These are phyloP conservation scores for Acarospora socialis DNA, from an alignment of 2,329 filamentous ascomycete species.

Conservation along the genomic window DNA sequence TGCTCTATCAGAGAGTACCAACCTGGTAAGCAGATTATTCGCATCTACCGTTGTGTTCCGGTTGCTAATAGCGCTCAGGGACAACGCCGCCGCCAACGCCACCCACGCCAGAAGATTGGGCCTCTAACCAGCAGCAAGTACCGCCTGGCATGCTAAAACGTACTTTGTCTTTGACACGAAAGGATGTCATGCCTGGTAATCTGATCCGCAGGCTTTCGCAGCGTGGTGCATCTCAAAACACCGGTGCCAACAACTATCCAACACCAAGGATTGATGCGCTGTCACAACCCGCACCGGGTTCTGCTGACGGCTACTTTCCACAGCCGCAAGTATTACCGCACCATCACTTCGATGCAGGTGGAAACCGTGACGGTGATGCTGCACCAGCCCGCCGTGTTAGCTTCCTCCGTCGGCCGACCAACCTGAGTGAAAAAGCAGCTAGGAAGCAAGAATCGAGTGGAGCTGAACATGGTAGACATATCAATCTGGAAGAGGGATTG, in stretches of 20 bases:
- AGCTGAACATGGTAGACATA: slow-evolving; percentile 40
- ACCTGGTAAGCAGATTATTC: slow-evolving; percentile 40
- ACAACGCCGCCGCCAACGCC: slow-evolving; percentile 59
- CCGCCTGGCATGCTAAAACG: slow-evolving; percentile 30
- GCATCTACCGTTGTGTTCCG: slow-evolving; percentile 1
- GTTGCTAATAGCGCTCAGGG: slow-evolving; percentile 49
- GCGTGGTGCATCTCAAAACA: slow-evolving; percentile 28
- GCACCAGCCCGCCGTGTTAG: slow-evolving; percentile 21
- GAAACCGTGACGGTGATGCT: slow-evolving; percentile 6
- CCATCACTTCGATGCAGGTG: slow-evolving; percentile 3
- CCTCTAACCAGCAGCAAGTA: slow-evolving; percentile 16
- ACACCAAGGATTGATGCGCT: slow-evolving; percentile 1
- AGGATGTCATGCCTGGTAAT: slow-evolving; percentile 32
- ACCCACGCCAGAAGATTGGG: slow-evolving; percentile 35
- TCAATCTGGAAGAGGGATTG: slow-evolving; percentile 70
- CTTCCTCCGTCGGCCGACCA: slow-evolving; percentile 59
- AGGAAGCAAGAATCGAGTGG: slow-evolving; percentile 39
- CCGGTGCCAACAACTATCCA: slow-evolving; percentile 12
- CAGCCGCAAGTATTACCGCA: slow-evolving; percentile 1
- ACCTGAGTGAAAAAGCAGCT: slow-evolving; percentile 47
- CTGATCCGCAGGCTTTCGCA: slow-evolving; percentile 35
- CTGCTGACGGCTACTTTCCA: slow-evolving; percentile 11
- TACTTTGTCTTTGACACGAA: slow-evolving; percentile 47
- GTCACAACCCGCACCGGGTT: slow-evolving; percentile 13
- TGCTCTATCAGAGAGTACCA: slow-evolving; percentile 79